Conservation (phyloP, 208 protist genomes). For the Zelonia costaricensis region DNA sequence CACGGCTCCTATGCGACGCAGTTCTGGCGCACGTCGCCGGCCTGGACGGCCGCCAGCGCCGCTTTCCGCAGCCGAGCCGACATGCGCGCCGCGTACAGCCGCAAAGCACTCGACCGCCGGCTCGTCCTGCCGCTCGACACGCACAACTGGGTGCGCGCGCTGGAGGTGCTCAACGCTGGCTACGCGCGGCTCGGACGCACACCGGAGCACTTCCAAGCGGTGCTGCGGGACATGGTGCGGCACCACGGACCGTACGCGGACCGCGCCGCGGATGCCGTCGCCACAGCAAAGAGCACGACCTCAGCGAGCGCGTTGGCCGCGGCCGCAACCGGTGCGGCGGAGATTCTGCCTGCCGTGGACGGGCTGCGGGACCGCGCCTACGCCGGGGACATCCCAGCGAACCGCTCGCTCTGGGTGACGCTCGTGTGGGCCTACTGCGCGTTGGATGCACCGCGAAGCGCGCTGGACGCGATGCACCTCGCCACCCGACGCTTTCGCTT, state of each 20-base stretch:
- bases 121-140: conserved; percentile 83
- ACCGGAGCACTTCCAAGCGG: conserved; percentile 68
- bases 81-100: conserved; percentile 49
- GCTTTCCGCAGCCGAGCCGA: conserved; percentile 39
- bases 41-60: conserved; percentile 10
- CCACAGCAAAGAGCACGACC: no score
- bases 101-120: conserved; percentile 73
- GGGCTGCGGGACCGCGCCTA: conserved; percentile 66
- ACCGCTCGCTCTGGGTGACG: conserved; percentile 65
- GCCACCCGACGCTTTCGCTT: conserved; percentile 46
- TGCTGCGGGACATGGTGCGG: conserved; percentile 69
- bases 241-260: conserved; percentile 28
- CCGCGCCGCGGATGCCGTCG: neutral
- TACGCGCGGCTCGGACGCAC: conserved; percentile 74
- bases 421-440: conserved; percentile 76
- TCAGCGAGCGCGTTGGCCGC: neutral
- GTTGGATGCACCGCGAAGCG: conserved; percentile 42
- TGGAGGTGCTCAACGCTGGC: conserved; percentile 72
- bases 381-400: conserved; percentile 63
- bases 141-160: conserved; percentile 75
- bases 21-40: conserved; percentile 41
- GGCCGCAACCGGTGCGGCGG: neutral
- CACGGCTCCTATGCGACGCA: conserved; percentile 83
- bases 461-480: conserved; percentile 57
- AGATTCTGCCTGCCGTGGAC: conserved; percentile 37